These are phyloP conservation scores for Setomelanomma holmii DNA, from an alignment of 2,329 filamentous ascomycete species.

Conservation along the genomic window DNA sequence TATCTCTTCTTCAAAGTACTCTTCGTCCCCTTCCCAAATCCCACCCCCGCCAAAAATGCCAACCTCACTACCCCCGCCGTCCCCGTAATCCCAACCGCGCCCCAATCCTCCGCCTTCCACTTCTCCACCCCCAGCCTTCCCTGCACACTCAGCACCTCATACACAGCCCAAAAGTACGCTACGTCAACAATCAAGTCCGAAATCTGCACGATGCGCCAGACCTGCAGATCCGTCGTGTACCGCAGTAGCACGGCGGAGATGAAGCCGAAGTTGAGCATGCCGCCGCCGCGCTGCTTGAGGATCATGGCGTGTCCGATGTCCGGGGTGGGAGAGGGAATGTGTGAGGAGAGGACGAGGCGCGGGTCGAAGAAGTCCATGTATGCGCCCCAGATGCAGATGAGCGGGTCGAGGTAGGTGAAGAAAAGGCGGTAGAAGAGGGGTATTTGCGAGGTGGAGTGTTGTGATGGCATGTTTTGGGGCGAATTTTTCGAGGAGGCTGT, in stretches of 20 bases:
- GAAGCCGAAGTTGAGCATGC: conserved; percentile 37
- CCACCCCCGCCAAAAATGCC: conserved; percentile 27
- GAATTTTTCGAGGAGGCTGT: no score
- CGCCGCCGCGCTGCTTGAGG: conserved; percentile 34
- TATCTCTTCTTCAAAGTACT: not conserved
- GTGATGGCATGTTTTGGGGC: not conserved
- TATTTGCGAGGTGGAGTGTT: conserved; percentile 1
- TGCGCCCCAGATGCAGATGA: conserved; percentile 34
- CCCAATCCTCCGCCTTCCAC: conserved; percentile 36
- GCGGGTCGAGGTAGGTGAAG: conserved; percentile 36
- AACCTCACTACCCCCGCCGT: conserved; percentile 28
- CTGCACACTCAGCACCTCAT: conserved; percentile 21
- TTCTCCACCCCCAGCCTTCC: conserved; percentile 14
- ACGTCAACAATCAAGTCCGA: conserved; percentile 29
- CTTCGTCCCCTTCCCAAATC: conserved; percentile 17
- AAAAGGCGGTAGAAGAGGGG: conserved; percentile 32
- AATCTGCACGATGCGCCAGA: conserved; percentile 32
- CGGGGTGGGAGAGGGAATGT: conserved; percentile 20
- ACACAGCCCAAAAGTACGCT: conserved; percentile 28
- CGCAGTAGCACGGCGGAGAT: conserved; percentile 34
- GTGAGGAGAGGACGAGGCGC: conserved; percentile 25
- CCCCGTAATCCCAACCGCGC: conserved; percentile 41
- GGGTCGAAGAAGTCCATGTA: conserved; percentile 38
- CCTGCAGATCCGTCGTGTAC: conserved; percentile 27
- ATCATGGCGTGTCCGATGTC: conserved; percentile 36